Conservation (phyloP, 345 rosid genomes). For the Populus davidiana region DNA sequence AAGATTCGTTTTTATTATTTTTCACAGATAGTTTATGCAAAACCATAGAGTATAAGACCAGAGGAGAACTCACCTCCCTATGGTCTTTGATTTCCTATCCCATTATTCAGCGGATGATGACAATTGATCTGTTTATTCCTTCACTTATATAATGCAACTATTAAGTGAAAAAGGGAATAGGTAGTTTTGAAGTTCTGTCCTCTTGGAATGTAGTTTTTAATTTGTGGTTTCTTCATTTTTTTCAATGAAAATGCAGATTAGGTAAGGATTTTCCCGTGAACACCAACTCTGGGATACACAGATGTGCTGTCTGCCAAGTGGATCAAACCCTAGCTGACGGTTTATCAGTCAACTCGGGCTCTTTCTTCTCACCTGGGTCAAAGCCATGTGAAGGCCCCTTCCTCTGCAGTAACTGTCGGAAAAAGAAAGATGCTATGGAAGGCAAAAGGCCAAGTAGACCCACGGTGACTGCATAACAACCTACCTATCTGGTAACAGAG, state of each 20-base stretch:
- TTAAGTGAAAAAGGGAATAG: not conserved
- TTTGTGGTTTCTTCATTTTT: not conserved
- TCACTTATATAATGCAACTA: not conserved
- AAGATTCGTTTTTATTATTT: not conserved
- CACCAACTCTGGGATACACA: conserved; percentile 55
- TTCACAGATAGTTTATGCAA: not conserved
- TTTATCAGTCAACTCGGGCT: conserved; percentile 52
- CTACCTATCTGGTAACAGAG: conserved; percentile 31
- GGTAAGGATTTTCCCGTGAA: conserved; percentile 64
- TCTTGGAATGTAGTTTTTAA: not conserved
- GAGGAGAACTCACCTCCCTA: not conserved
- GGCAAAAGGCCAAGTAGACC: conserved; percentile 77
- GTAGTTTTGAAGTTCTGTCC: not conserved
- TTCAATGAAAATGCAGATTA: conserved; percentile 53
- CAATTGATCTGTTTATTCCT: not conserved
- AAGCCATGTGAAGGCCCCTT: conserved; percentile 93
- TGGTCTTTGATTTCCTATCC: not conserved
- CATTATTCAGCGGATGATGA: not conserved
- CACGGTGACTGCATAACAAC: conserved; percentile 40
- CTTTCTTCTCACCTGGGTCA: conserved; percentile 70
- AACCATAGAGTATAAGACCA: not conserved
- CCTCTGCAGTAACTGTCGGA: conserved; percentile 74
- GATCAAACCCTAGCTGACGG: conserved; percentile 70
- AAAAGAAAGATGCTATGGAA: conserved; percentile 99
- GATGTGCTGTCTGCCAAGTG: conserved; percentile 96